Evolutionary conservation across 345 rosid species (phyloP), one percentile per base, ranked within the genome.

Genomic region (Lepidium aucheri): DNA sequence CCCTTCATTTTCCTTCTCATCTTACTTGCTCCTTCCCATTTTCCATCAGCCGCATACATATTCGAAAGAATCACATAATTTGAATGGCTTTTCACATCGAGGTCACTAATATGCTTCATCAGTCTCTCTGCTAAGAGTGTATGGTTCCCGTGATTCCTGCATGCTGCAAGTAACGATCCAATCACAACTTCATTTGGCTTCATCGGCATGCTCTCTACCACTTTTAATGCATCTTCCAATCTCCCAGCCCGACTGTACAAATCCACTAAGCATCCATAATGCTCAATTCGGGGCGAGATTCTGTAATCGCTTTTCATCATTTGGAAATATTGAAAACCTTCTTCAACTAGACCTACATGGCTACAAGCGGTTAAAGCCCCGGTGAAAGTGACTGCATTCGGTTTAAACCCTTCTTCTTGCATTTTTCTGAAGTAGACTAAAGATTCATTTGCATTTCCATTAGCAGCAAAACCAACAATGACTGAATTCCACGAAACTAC

Each of bases 231-330:
- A 8, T 87, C 88, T 79, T 89, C 89, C 62, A 92, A 57, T 64
- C 77, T 80, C 46, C 98, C 95, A 9, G 96, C 87, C 8, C 93
- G 92, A 68, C 91, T 85, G 65, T 82, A 87, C 43, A 89, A 83
- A 83, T 89, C 93, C 14, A 92, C 96, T 42, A 92, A 53, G 84
- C 98, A 92, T 7, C 95, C 95, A 7, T 84, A 92, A 56, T 89
- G 98, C 68, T 87, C 91, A 47, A 92, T 86, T 35, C 88, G 67
- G 5, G 98, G 92, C 15, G 72, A 57, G 53, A 92, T 80, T 46
- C 65, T 54, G 68, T 77, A 73, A 53, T 77, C 77, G 32, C 63
- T 72, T 68, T 71, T 80, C 92, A 89, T 85, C 47, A 46, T n/a
- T 33, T 82, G 70, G 68, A 92, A 85, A 65, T 77, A 83, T 15